Evolutionary conservation across 2,329 filamentous ascomycete genomes (phyloP).

Genomic region (Aureobasidium sp.): DNA sequence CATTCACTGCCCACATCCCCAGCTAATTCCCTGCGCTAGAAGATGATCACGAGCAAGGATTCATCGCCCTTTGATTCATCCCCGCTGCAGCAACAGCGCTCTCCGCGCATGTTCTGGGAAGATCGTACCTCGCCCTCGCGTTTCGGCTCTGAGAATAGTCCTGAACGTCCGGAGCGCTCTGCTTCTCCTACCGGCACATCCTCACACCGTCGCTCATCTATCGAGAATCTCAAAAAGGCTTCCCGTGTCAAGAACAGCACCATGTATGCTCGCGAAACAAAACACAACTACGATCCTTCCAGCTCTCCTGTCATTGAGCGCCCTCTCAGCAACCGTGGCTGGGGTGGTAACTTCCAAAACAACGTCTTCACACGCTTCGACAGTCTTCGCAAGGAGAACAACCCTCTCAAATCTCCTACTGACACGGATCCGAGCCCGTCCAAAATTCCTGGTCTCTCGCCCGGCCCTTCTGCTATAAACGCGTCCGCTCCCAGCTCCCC

Average conservation of each 20-base stretch:
- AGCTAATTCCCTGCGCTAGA: constrained; percentile 40
- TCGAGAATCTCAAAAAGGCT: constrained; percentile 90
- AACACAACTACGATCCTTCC: constrained; percentile 84
- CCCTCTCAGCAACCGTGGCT: constrained; percentile 60
- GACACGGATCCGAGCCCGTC: constrained; percentile 49
- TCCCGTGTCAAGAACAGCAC: constrained; percentile 97
- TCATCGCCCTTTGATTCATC: constrained; percentile 59
- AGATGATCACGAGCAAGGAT: constrained; percentile 63
- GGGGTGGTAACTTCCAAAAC: constrained; percentile 57
- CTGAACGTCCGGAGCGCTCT: constrained; percentile 30
- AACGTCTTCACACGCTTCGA: constrained; percentile 59
- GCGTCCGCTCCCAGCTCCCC: constrained; percentile 31
- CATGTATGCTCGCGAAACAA: constrained; percentile 89
- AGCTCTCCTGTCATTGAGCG: constrained; percentile 72
- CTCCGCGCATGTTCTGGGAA: constrained; percentile 88
- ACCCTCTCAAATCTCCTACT: constrained; percentile 25
- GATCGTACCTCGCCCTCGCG: constrained; percentile 48
- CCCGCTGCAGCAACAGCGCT: constrained; percentile 49
- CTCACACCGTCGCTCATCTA: constrained; percentile 75
- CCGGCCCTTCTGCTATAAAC: neutral
- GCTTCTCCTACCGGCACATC: constrained; percentile 47
- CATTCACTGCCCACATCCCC: neutral
- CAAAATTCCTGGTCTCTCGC: constrained; percentile 29
- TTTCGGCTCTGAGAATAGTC: constrained; percentile 61
- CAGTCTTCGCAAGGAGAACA: constrained; percentile 35